Evolutionary conservation across 768 basidiomycete genomes (phyloP).

Genomic region (Boletus reticuloceps): DNA sequence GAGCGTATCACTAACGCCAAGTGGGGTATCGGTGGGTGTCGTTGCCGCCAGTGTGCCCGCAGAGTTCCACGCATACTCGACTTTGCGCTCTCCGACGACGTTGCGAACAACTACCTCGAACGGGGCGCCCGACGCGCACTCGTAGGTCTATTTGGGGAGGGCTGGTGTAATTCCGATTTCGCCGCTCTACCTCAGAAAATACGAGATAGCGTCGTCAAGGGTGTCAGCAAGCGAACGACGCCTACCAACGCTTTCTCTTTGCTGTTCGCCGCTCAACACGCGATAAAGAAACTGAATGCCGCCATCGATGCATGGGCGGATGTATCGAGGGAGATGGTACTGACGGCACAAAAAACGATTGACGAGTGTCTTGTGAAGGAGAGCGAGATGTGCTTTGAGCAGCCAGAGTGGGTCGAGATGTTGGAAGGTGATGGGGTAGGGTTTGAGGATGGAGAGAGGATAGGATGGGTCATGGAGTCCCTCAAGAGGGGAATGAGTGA

Average conservation of each 20-base stretch:
- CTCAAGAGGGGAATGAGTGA: slow-evolving; percentile 61
- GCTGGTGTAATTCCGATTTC: slow-evolving; percentile 85
- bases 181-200: slow-evolving; percentile 63
- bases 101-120: slow-evolving; percentile 69
- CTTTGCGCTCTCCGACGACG: slow-evolving; percentile 75
- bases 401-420: slow-evolving; percentile 70
- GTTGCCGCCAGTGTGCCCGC: slow-evolving; percentile 79
- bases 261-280: slow-evolving; percentile 64
- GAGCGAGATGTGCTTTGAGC: slow-evolving; percentile 63
- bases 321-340: slow-evolving; percentile 56
- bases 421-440: slow-evolving; percentile 70
- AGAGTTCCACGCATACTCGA: slow-evolving; percentile 81
- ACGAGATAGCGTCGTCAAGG: slow-evolving; percentile 68
- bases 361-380: slow-evolving; percentile 60
- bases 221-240: slow-evolving; percentile 66
- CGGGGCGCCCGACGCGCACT: slow-evolving; percentile 71
- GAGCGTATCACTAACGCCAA: slow-evolving; percentile 68
- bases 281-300: slow-evolving; percentile 50
- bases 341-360: slow-evolving; percentile 55
- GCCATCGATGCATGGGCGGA: slow-evolving; percentile 53
- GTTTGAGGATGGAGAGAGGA: slow-evolving; percentile 76
- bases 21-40: slow-evolving; percentile 83
- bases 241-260: slow-evolving; percentile 66
- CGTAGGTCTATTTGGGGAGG: slow-evolving; percentile 82
- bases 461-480: slow-evolving; percentile 73